Evolutionary conservation across 106 monocot species (phyloP).

Genomic region (Dioscorea dumetorum): DNA sequence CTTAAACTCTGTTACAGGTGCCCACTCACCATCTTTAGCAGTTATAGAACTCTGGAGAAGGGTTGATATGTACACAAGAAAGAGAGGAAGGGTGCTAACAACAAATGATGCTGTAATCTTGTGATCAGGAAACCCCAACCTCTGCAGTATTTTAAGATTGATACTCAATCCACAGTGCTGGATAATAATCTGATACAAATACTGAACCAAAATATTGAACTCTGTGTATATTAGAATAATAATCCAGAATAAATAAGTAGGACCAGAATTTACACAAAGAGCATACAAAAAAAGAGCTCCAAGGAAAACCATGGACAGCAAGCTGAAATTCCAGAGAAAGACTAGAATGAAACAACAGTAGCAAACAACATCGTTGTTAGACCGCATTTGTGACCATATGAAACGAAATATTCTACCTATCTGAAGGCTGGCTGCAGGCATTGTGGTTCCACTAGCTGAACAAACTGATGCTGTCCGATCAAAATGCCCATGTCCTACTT

Average conservation of each 20-base stretch:
- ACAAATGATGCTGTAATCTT: constrained; percentile 88
- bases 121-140: constrained; percentile 68
- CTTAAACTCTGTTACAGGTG: constrained; percentile 57
- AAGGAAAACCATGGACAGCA: constrained; percentile 85
- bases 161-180: constrained; percentile 82
- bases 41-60: constrained; percentile 91
- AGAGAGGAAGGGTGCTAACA: constrained; percentile 73
- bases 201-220: constrained; percentile 79
- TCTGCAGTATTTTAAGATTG: constrained; percentile 33
- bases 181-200: constrained; percentile 91
- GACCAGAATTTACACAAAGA: constrained; percentile 90
- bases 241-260: constrained; percentile 87
- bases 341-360: constrained; percentile 85
- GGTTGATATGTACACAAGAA: constrained; percentile 80
- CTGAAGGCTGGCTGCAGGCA: constrained; percentile 64
- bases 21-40: constrained; percentile 95
- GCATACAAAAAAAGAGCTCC: constrained; percentile 93
- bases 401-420: constrained; percentile 63
- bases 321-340: constrained; percentile 92
- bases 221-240: constrained; percentile 92
- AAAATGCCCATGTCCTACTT: constrained; percentile 15
- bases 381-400: constrained; percentile 91
- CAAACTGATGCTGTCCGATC: constrained; percentile 38
- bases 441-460: constrained; percentile 27
- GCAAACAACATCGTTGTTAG: constrained; percentile 95